Evolutionary conservation across 148 eudicot genomes (phyloP).

Genomic region (Simmondsia chinensis): DNA sequence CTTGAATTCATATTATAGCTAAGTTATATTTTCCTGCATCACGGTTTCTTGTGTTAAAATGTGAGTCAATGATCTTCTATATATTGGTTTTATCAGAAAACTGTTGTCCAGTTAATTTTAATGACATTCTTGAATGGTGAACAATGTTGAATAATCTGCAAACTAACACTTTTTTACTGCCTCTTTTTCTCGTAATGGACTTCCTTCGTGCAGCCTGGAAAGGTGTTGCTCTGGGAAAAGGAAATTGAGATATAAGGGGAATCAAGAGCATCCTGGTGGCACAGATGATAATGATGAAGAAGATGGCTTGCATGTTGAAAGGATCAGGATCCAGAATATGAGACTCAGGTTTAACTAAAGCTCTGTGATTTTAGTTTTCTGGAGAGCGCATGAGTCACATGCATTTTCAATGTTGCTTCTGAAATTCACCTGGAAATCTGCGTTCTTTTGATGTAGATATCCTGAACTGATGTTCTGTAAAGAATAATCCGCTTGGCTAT

Average conservation of each 20-base stretch:
- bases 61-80: not conserved
- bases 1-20: too few relatives aligned
- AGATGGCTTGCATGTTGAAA: conserved; percentile 29
- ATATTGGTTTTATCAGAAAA: not conserved
- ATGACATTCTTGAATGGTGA: not conserved
- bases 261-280: conserved; percentile 12
- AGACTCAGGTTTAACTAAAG: conserved; percentile 27
- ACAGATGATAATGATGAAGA: conserved; percentile 20
- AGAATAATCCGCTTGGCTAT: too few relatives aligned
- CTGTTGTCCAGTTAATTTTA: not conserved
- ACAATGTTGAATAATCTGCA: too few relatives aligned
- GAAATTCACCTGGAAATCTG: too few relatives aligned
- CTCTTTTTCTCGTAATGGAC: not conserved
- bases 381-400: too few relatives aligned
- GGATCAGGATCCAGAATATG: conserved; percentile 44
- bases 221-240: conserved; percentile 18
- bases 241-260: conserved; percentile 4
- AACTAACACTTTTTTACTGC: not conserved
- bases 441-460: too few relatives aligned
- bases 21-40: too few relatives aligned
- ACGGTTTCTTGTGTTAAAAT: not conserved
- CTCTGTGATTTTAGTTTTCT: too few relatives aligned
- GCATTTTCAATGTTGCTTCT: too few relatives aligned
- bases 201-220: conserved; percentile 15
- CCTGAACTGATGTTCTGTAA: too few relatives aligned